These are phyloP conservation scores for Boletus rubroflammeus DNA, from an alignment of 768 basidiomycete genomes.

Conservation along the genomic window DNA sequence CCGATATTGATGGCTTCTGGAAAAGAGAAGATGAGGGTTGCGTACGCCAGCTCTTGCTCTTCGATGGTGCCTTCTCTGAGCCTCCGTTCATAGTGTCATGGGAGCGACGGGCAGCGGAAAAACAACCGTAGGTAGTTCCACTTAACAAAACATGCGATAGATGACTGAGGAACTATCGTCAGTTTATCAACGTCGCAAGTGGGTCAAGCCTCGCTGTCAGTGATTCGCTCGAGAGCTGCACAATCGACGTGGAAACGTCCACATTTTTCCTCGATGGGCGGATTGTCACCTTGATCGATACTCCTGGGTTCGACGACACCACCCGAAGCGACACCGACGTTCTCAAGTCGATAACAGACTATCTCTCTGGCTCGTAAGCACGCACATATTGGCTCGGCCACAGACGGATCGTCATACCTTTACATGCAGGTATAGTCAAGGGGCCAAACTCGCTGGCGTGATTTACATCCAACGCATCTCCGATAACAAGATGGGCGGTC, in stretches of 20 bases:
- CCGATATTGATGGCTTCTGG: constrained; percentile 4
- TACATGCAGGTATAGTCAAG: constrained; percentile 25
- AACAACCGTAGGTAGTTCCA: constrained; percentile 16
- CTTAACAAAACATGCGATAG: background rate
- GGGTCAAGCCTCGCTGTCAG: constrained; percentile 21
- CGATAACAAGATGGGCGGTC: constrained; percentile 48
- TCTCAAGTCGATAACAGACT: constrained; percentile 41
- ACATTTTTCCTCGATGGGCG: constrained; percentile 43
- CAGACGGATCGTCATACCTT: background rate
- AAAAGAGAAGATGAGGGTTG: constrained; percentile 17
- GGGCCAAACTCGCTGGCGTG: constrained; percentile 35
- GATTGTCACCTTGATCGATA: constrained; percentile 49
- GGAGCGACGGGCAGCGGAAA: constrained; percentile 25
- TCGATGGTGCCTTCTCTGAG: background rate
- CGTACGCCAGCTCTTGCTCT: constrained; percentile 8
- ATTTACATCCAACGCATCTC: constrained; percentile 52
- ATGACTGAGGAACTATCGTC: background rate
- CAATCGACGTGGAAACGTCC: constrained; percentile 27
- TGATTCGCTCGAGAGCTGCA: constrained; percentile 25
- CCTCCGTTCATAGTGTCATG: constrained; percentile 15
- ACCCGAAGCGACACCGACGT: constrained; percentile 44
- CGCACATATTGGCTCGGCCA: background rate
- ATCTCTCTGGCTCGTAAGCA: constrained; percentile 27
- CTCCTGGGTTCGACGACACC: constrained; percentile 60
- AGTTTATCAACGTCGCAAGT: constrained; percentile 22